These are phyloP conservation scores for Lithospermum erythrorhizon DNA, from an alignment of 257 asterid genomes.

Conservation along the genomic window DNA sequence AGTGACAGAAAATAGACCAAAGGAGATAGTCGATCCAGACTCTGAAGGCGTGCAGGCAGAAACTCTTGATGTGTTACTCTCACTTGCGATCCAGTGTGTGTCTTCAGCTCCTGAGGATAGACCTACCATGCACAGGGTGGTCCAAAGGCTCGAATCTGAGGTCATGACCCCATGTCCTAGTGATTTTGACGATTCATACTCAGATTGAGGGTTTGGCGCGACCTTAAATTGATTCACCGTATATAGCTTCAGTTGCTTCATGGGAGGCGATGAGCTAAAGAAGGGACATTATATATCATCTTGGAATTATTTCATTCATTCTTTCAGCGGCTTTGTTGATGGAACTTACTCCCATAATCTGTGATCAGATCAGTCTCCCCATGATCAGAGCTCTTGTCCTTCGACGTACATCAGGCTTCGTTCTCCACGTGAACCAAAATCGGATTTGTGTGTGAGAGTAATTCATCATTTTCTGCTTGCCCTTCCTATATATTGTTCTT, in stretches of 20 bases:
- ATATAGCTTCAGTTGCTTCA: constrained; percentile 20
- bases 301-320: background rate
- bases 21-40: constrained; percentile 66
- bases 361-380: background rate
- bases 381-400: background rate
- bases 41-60: constrained; percentile 75
- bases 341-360: background rate
- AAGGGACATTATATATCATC: constrained; percentile 12
- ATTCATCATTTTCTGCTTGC: too few relatives aligned
- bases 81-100: constrained; percentile 81
- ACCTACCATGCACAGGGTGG: constrained; percentile 89
- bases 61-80: constrained; percentile 66
- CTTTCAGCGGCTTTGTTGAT: background rate
- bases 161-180: constrained; percentile 89
- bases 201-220: constrained; percentile 37
- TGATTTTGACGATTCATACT: constrained; percentile 79
- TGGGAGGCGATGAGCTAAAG: constrained; percentile 13
- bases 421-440: background rate
- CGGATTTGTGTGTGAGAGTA: too few relatives aligned
- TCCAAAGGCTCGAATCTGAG: constrained; percentile 85
- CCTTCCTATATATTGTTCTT: too few relatives aligned
- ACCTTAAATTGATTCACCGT: constrained; percentile 5
- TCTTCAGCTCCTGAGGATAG: constrained; percentile 82
- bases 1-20: constrained; percentile 61
- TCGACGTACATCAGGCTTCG: background rate